Conservation (phyloP, 2,329 filamentous ascomycete species). For the Aspergillus sp. region DNA sequence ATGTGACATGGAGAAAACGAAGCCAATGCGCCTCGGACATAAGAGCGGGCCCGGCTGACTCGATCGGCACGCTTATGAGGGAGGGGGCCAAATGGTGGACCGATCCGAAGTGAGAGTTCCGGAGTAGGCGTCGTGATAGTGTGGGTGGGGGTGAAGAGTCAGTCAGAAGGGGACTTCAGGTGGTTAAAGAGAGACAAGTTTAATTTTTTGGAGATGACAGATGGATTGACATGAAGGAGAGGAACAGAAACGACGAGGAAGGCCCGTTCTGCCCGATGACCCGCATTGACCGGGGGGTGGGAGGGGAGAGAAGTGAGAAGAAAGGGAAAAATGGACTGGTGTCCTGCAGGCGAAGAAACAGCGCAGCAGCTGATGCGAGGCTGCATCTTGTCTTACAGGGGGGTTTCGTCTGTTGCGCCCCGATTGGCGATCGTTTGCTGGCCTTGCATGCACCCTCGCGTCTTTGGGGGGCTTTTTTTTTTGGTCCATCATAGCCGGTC, state of each 20-base stretch:
- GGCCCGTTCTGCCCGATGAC: slow-evolving; percentile 5
- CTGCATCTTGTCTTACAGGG: slow-evolving; percentile 23
- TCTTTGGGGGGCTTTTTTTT: not conserved
- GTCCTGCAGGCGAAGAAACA: slow-evolving; percentile 4
- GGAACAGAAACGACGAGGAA: not conserved
- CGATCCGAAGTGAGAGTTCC: not conserved
- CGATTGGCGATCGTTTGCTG: not conserved
- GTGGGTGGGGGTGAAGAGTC: not conserved
- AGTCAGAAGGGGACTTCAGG: too few species aligned
- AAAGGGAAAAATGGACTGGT: not conserved
- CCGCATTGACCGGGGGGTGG: slow-evolving; percentile 2
- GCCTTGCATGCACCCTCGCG: not conserved
- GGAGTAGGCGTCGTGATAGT: not conserved
- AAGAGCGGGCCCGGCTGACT: slow-evolving; percentile 8
- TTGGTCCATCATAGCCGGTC: not conserved
- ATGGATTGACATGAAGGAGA: not conserved
- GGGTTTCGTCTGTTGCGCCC: not conserved
- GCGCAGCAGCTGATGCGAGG: slow-evolving; percentile 22
- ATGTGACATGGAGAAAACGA: slow-evolving; percentile 28
- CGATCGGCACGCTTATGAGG: not conserved
- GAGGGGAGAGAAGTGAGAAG: not conserved
- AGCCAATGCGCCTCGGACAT: slow-evolving; percentile 11
- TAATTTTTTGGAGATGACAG: not conserved
- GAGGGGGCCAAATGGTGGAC: not conserved
- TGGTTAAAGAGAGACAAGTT: not conserved